A percentile compares a stretch with the other conserved stretches of the same genome.
phyloP scores from a whole-genome alignment of 2,329 filamentous ascomycete genomes.

The Xenosphaeropsis pyriputrescens region DNA sequence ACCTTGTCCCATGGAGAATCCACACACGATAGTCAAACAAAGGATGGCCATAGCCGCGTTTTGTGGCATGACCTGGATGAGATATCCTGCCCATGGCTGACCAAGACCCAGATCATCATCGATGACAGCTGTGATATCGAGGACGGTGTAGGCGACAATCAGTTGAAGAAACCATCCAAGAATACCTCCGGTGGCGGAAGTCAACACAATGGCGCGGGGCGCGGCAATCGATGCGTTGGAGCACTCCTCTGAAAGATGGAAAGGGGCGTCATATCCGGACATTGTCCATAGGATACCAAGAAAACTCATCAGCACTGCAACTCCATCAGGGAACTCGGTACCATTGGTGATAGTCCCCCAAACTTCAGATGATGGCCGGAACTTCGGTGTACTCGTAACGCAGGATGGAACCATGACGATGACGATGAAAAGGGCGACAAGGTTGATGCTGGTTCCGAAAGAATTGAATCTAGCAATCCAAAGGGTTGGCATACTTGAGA shows the following conservation, averaged over 20 bases:
- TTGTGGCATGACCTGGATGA: constrained; percentile 47
- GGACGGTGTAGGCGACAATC: constrained; percentile 54
- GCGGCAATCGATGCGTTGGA: constrained; percentile 57
- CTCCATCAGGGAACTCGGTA: constrained; percentile 52
- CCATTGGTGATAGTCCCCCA: constrained; percentile 52
- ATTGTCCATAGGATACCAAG: constrained; percentile 58
- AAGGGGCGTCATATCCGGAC: constrained; percentile 52
- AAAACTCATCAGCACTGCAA: constrained; percentile 58
- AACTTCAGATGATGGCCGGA: constrained; percentile 40
- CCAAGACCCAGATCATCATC: constrained; percentile 37
- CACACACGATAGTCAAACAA: constrained; percentile 46
- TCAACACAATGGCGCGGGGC: constrained; percentile 58
- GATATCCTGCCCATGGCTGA: constrained; percentile 53
- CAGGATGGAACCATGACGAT: constrained; percentile 54
- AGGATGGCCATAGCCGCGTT: constrained; percentile 43
- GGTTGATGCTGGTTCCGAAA: constrained; percentile 55
- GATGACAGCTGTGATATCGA: constrained; percentile 40
- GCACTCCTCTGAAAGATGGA: constrained; percentile 64
- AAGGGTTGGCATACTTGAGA: constrained; percentile 56
- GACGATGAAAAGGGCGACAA: constrained; percentile 48
- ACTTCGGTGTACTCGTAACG: constrained; percentile 37
- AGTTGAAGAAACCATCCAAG: constrained; percentile 63
- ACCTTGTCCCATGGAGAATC: constrained; percentile 56
- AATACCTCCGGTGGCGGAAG: constrained; percentile 47
- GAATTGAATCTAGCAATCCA: constrained; percentile 60